Conservation (phyloP, 2,329 filamentous ascomycete species). For the Scorias spongiosa region DNA sequence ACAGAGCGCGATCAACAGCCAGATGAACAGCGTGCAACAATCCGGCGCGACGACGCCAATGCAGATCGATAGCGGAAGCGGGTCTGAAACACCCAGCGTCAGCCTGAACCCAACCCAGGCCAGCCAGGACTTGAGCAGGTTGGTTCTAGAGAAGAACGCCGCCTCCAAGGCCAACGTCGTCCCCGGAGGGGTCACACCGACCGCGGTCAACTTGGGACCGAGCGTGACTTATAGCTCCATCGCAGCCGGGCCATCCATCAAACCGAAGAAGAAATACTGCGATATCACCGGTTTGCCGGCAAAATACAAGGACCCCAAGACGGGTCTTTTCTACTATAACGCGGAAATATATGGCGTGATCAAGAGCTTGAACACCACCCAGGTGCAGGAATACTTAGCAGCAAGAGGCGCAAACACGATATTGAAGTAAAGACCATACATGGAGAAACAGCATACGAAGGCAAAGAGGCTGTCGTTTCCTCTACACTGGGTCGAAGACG, state of each 20-base stretch:
- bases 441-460: no score
- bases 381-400: conserved; percentile 77
- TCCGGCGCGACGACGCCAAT: conserved; percentile 59
- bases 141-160: conserved; percentile 71
- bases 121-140: conserved; percentile 67
- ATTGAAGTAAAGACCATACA: conserved; percentile 49
- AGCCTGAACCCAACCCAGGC: conserved; percentile 77
- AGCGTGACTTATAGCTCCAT: conserved; percentile 84
- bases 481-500: no score
- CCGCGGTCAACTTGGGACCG: conserved; percentile 27
- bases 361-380: conserved; percentile 62
- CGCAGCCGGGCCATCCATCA: conserved; percentile 77
- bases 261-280: conserved; percentile 73
- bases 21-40: conserved; percentile 43
- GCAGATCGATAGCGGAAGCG: conserved; percentile 15
- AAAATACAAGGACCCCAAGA: conserved; percentile 89
- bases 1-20: conserved; percentile 69
- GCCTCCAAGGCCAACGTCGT: conserved; percentile 15
- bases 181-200: conserved; percentile 16
- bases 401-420: conserved; percentile 85
- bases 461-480: no score
- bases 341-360: conserved; percentile 81
- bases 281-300: conserved; percentile 89
- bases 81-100: conserved; percentile 38
- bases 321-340: conserved; percentile 80